Conservation (phyloP, 2,329 filamentous ascomycete genomes). For the Penicillium verrucosum region DNA sequence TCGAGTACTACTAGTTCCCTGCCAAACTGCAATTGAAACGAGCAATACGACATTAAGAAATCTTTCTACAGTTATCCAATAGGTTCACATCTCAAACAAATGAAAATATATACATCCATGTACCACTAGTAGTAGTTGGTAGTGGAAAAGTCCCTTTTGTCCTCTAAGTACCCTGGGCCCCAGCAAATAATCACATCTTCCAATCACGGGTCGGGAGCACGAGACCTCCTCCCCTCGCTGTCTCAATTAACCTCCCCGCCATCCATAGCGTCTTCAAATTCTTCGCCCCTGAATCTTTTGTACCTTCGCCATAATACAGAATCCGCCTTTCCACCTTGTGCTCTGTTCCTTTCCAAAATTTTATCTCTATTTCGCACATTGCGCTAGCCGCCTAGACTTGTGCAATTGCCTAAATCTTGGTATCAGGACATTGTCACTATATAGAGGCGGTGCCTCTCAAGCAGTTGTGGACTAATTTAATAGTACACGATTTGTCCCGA, state of each 20-base stretch:
- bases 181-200: slow-evolving; percentile 14
- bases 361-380: not conserved
- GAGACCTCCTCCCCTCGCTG: slow-evolving; percentile 33
- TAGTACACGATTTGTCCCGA: not conserved
- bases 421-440: not conserved
- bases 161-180: slow-evolving; percentile 10
- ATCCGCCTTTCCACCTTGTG: not conserved
- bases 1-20: not conserved
- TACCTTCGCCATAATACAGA: not conserved
- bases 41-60: not conserved
- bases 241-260: slow-evolving; percentile 12
- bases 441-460: not conserved
- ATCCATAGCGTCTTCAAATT: not conserved
- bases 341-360: not conserved
- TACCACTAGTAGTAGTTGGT: not conserved
- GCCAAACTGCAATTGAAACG: not conserved
- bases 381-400: not conserved
- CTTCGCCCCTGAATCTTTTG: slow-evolving; percentile 8
- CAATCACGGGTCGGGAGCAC: slow-evolving; percentile 32
- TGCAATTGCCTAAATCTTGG: not conserved
- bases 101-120: not conserved
- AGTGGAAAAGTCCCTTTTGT: not conserved
- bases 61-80: not conserved
- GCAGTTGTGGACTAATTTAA: slow-evolving; percentile 2
- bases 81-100: not conserved